A percentile compares a stretch with the other conserved stretches of the same genome.
These are phyloP conservation scores for barley (Hordeum vulgare) DNA, from an alignment of 176 grass and related monocot species.

Conservation along the genomic window DNA sequence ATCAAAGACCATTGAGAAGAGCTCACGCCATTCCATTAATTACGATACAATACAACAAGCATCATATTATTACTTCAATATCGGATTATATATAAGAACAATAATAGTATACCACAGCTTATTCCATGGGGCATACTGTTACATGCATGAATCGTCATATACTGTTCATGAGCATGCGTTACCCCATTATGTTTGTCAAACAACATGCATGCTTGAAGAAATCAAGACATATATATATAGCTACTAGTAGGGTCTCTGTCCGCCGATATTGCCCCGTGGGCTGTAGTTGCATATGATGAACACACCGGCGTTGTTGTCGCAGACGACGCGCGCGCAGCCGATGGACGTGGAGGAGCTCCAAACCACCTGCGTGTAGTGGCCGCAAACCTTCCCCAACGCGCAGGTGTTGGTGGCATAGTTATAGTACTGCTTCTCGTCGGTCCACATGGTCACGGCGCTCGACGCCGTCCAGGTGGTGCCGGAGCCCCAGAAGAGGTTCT, in stretches of 20 bases:
- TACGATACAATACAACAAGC: too few species aligned
- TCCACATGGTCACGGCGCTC: conserved; percentile 22
- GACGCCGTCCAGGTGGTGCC: conserved; percentile 4
- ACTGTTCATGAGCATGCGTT: neutral
- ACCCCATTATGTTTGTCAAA: neutral
- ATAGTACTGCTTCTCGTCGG: conserved; percentile 46
- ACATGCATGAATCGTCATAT: neutral
- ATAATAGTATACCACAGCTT: too few species aligned
- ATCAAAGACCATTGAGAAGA: too few species aligned
- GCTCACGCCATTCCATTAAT: too few species aligned
- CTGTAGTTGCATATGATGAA: conserved; percentile 58
- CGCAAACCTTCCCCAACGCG: neutral
- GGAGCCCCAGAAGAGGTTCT: conserved; percentile 43
- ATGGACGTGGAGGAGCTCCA: conserved; percentile 41
- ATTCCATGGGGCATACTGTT: too few species aligned
- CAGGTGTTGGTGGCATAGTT: conserved; percentile 34
- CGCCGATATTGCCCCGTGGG: conserved; percentile 31
- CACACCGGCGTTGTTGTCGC: conserved; percentile 5
- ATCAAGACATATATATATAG: neutral
- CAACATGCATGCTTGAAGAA: neutral
- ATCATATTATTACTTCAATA: too few species aligned
- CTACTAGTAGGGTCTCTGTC: conserved; percentile 47
- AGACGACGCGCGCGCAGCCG: conserved; percentile 29
- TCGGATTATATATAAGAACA: too few species aligned
- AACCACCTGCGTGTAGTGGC: conserved; percentile 60